A percentile compares a stretch with the other conserved stretches of the same genome.
Evolutionary conservation across 2,329 filamentous ascomycete species (phyloP).

Genomic region (Neofusicoccum laricinum): DNA sequence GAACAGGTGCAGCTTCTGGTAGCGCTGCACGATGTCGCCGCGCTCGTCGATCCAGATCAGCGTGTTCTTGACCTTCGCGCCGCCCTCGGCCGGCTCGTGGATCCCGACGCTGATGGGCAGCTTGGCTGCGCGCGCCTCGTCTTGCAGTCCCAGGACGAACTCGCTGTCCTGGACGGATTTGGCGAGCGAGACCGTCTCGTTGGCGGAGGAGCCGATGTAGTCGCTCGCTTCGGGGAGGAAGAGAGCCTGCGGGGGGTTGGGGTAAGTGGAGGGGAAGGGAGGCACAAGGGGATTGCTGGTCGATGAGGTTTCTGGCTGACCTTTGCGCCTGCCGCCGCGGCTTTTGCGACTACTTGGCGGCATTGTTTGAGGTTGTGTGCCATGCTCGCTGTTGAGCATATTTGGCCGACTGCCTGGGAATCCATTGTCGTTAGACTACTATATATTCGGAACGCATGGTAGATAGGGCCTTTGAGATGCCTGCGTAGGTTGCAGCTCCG

Average conservation of each 20-base stretch:
- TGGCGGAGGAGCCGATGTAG: constrained; percentile 71
- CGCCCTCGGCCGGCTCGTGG: constrained; percentile 64
- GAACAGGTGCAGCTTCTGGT: constrained; percentile 91
- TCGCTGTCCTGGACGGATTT: constrained; percentile 62
- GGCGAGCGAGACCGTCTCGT: constrained; percentile 69
- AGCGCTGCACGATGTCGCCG: constrained; percentile 60
- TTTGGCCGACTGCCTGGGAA: constrained; percentile 76
- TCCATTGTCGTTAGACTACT: no score
- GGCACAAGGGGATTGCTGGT: no score
- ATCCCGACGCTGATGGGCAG: constrained; percentile 83
- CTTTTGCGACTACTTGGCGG: constrained; percentile 66
- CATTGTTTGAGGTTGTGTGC: constrained; percentile 78
- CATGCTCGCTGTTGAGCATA: constrained; percentile 80
- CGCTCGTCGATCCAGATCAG: constrained; percentile 64
- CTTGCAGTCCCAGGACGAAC: constrained; percentile 74
- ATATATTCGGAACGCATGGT: no score
- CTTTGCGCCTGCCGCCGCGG: constrained; percentile 73
- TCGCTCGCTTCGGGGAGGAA: constrained; percentile 92
- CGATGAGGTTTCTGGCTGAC: constrained; percentile 41
- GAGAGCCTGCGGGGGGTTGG: constrained; percentile 54
- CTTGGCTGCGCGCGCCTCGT: constrained; percentile 60
- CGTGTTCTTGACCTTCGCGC: constrained; percentile 59
- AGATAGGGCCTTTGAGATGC: no score
- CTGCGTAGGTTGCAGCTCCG: no score
- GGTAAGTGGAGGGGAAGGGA: not conserved